Base-by-base conservation (phyloP, 1,139 yeast genomes). In the Candida gigantensis region DNA sequence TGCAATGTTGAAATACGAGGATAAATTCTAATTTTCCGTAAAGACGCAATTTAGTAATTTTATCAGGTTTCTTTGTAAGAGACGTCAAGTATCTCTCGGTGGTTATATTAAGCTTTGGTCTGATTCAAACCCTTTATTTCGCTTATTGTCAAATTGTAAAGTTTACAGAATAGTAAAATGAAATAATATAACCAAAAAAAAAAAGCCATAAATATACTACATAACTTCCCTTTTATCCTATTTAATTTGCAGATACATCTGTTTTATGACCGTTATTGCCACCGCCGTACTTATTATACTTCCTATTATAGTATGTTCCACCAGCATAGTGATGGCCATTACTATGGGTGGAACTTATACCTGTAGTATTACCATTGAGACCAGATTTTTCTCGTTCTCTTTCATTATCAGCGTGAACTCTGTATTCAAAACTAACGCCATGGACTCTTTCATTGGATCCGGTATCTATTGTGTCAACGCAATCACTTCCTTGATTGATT, bases 401-500 rank as follows among this genome's bases (percentile, higher is more conserved):
- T 33, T 57, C 58, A 47, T 58, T 64, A 41, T 68, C 74, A 16
- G 68, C 57, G 49, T 71, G 77, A 36, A 68, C 58, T 42, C 77
- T 57, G 49, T 72, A 72, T 46, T 71, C 76, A 43, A 69, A 71
- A 6, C 65, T 55, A n/a, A 70, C 76, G 1, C 74, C 74, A 34
- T 53, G 56, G 4, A 70, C 74, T 25, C 76, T 43, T 40, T 71
- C 74, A 39, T 57, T 65, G 16, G 65, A 57, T 10, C 70, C 69
- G 13, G 54, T 49, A 45, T 65, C 70, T 25, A 58, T 39, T 1
- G 69, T 57, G 12, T 52, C 59, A 25, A 65, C 52, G 25, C 58
- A 44, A 34, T 64, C 68, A 8, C 57, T 45, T 4, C 70, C 72
- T 42, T 53, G 62, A 28, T 56, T 37, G n/a, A 72, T 65, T 39